Evolutionary conservation across 306 rosid species (phyloP), one percentile per base, ranked within the genome.

Genomic region (Trifolium dubium): DNA sequence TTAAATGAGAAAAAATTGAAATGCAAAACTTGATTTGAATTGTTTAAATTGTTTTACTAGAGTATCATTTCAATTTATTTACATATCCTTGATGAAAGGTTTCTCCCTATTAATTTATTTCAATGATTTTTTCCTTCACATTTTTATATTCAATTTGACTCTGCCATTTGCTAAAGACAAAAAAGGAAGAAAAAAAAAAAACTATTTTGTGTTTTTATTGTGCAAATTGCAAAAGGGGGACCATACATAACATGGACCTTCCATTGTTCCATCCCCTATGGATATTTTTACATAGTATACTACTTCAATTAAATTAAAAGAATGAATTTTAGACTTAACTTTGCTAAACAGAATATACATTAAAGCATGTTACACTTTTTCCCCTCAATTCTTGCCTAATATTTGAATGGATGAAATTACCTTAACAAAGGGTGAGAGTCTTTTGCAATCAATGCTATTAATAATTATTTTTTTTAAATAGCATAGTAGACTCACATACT

Each of bases 301-400:
- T 53, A 47, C 32, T 11, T 62, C 19, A 51, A 18, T 44, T 71
- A 34, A 11, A 34, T 55, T 56, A 9, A 5, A 35, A 5, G 39
- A 9, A 37, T 37, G 9, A 37, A 6, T 41, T 46, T 15, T 23
- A 49, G 46, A 60, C 61, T 49, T 69, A 46, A 14, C 35, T 10
- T 31, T 75, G 31, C 35, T 58, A 54, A 80, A 53, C 73, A 31
- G 40, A 53, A 18, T 41, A 41, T 47, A 55, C 31, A 54, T 23
- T 30, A 75, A 69, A 75, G 14, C 54, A 49, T 50, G 50, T 11
- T 23, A 28, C 6, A n/a, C 47, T 32, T 50, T 28, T 29, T 30
- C 34, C 2, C 28, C 14, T 64, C n/a, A 3, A n/a, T 34, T 19
- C 30, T 31, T n/a, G 47, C 54, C 34, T 40, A 71, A 40, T 53